Evolutionary conservation across 23 red algal species (phyloP), one percentile per base, ranked within the genome.

Genomic region (Gracilaria gracilis): DNA sequence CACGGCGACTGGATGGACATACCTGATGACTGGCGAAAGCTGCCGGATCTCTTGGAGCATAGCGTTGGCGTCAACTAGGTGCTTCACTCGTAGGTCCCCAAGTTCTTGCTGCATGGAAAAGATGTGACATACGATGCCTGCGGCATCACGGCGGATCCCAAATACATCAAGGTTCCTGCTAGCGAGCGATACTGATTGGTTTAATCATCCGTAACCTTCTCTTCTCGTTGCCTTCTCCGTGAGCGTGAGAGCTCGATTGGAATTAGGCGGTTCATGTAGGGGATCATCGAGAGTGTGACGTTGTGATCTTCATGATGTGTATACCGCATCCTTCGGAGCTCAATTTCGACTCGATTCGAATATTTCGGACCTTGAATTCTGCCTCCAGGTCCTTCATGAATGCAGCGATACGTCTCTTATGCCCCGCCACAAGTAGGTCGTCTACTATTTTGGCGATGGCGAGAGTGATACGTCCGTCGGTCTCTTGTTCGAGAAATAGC

Each of bases 31-130:
- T 9, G 67, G 83, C 46, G 55, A 50, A 20, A 87, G 83, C 7
- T 47, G 3, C 69, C 21, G 46, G 1, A 87, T 33, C 15, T 87
- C 83, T 46, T 12, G 1, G 12, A 75, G 1, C 83, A 87, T 87
- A 12, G 61, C 46, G 54, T 87, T 87, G 20, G 83, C 83, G 7
- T 87, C 83, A 51, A 87, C 62, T 1, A 87, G 16, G 48, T 87
- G 42, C 9, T 34, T 38, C 23, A 73, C 83, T 35, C 29, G 24
- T 25, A 87, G 64, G 27, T 58, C 54, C 27, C 17, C 29, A 24
- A 87, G 24, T 36, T 46, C 32, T 65, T 87, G 83, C 39, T 87
- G 61, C 66, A 87, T 72, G n/a, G n/a, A 4, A 29, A 16, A 4
- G 83, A 87, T 15, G 66, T 38, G 20, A 74, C 17, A 2, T 50